A percentile compares a stretch with the other conserved stretches of the same genome.
phyloP scores from a whole-genome alignment of 805 yeast species.

The Candida boidinii region DNA sequence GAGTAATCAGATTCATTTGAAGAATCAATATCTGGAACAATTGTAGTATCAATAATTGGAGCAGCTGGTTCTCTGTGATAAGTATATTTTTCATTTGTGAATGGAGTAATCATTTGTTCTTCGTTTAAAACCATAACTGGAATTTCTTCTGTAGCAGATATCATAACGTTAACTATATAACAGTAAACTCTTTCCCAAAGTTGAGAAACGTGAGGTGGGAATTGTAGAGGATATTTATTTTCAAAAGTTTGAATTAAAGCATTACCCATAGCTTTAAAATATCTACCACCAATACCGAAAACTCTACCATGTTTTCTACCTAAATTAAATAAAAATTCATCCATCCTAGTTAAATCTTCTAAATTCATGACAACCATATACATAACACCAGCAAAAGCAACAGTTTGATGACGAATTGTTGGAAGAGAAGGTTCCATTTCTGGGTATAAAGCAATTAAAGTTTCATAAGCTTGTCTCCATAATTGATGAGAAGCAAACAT shows the following conservation, averaged over 20 bases:
- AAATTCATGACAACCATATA: constrained; percentile 51
- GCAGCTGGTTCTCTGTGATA: too few species aligned
- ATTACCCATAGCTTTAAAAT: constrained; percentile 57
- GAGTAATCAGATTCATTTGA: too few species aligned
- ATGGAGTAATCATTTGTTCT: too few species aligned
- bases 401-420: constrained; percentile 60
- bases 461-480: constrained; percentile 61
- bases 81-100: too few species aligned
- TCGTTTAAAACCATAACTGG: too few species aligned
- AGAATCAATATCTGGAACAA: too few species aligned
- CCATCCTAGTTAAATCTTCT: constrained; percentile 42
- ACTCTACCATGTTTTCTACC: constrained; percentile 65
- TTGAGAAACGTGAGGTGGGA: too few species aligned
- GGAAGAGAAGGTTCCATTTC: constrained; percentile 46
- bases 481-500: constrained; percentile 45
- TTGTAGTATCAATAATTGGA: too few species aligned
- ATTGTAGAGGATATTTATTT: constrained; percentile 32
- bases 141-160: too few species aligned
- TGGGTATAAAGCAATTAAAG: constrained; percentile 46
- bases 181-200: too few species aligned
- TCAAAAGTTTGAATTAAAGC: constrained; percentile 52
- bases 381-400: constrained; percentile 61
- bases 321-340: constrained; percentile 44
- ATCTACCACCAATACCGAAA: constrained; percentile 50
- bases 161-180: too few species aligned